A percentile compares a stretch with the other conserved stretches of the same genome.
Evolutionary conservation across 768 basidiomycete genomes (phyloP).

Genomic region (Serendipita sp.): DNA sequence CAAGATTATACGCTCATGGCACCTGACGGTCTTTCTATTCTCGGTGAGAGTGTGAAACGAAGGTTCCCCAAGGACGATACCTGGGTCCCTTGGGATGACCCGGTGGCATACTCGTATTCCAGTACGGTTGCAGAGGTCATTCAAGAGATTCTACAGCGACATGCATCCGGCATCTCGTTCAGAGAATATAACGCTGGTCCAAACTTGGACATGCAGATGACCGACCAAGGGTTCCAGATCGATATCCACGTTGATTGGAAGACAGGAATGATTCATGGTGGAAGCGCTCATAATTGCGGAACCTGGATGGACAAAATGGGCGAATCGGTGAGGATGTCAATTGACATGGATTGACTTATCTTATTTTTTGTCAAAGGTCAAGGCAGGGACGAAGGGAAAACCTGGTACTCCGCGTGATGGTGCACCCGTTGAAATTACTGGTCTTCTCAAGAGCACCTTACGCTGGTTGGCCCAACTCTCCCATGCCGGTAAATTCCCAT

Average conservation of each 20-base stretch:
- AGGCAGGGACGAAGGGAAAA: constrained; percentile 83
- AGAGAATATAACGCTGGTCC: constrained; percentile 94
- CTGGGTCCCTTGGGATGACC: constrained; percentile 86
- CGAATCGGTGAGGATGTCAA: constrained; percentile 37
- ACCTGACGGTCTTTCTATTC: constrained; percentile 67
- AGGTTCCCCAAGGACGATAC: constrained; percentile 89
- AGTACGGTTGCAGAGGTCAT: constrained; percentile 86
- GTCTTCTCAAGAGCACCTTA: constrained; percentile 80
- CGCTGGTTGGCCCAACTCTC: constrained; percentile 71
- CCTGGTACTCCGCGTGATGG: constrained; percentile 97
- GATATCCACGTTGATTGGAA: constrained; percentile 91
- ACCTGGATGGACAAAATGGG: constrained; percentile 99
- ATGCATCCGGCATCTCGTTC: constrained; percentile 83
- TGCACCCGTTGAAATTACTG: constrained; percentile 89
- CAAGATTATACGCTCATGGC: constrained; percentile 80
- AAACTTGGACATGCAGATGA: constrained; percentile 97
- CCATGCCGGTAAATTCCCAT: constrained; percentile 57
- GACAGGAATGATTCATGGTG: constrained; percentile 80
- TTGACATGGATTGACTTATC: not conserved
- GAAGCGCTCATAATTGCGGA: constrained; percentile 72
- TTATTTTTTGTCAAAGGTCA: constrained; percentile 16
- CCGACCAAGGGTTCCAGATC: constrained; percentile 80
- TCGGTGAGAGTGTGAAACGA: constrained; percentile 72
- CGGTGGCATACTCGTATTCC: constrained; percentile 62
- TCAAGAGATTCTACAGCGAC: constrained; percentile 90